Evolutionary conservation across 1,139 yeast species (phyloP).

Genomic region (Suzukiozyma palmioleophila): DNA sequence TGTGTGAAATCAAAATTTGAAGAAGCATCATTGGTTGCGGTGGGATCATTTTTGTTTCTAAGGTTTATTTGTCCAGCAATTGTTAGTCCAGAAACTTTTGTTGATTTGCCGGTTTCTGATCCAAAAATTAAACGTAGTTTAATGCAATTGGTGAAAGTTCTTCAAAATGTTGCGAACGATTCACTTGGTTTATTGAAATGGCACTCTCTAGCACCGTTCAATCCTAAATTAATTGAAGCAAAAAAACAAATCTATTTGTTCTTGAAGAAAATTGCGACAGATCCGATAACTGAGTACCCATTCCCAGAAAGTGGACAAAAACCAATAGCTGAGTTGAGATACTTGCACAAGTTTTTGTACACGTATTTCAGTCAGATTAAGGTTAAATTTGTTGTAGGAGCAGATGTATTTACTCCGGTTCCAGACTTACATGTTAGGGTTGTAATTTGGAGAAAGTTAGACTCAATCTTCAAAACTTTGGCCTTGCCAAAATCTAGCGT

Average conservation of each 20-base stretch:
- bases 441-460: slow-evolving; percentile 22
- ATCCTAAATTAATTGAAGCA: slow-evolving; percentile 40
- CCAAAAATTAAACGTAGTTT: slow-evolving; percentile 63
- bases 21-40: slow-evolving; percentile 64
- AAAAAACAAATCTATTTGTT: slow-evolving; percentile 46
- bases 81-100: slow-evolving; percentile 75
- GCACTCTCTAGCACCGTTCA: slow-evolving; percentile 45
- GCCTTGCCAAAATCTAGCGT: slow-evolving; percentile 41
- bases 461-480: slow-evolving; percentile 24
- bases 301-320: slow-evolving; percentile 20
- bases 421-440: slow-evolving; percentile 24
- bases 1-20: slow-evolving; percentile 66
- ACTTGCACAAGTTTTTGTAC: slow-evolving; percentile 64
- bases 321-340: slow-evolving; percentile 47
- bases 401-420: slow-evolving; percentile 17
- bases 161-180: slow-evolving; percentile 88
- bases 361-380: slow-evolving; percentile 56
- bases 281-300: slow-evolving; percentile 20
- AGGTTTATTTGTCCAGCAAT: slow-evolving; percentile 89
- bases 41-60: slow-evolving; percentile 83
- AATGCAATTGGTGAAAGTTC: slow-evolving; percentile 76
- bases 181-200: slow-evolving; percentile 55
- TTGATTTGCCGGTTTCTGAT: slow-evolving; percentile 43
- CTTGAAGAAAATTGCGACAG: slow-evolving; percentile 26
- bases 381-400: slow-evolving; percentile 24